These are phyloP conservation scores for Balamuthia mandrillaris DNA, from an alignment of 208 protist genomes.

Conservation along the genomic window DNA sequence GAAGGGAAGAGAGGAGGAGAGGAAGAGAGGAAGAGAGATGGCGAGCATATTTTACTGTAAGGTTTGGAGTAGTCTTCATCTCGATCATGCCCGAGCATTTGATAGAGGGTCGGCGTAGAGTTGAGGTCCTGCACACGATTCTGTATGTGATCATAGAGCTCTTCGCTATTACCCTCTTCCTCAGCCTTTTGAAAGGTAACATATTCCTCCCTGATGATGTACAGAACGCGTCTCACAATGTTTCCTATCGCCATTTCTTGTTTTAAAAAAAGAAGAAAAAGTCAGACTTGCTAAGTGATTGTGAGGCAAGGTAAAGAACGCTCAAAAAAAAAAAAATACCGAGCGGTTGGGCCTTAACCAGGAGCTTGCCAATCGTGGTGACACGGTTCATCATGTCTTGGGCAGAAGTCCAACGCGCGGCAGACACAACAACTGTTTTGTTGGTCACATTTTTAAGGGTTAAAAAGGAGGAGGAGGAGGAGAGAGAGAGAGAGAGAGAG, in stretches of 20 bases:
- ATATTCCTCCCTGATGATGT: slow-evolving; percentile 78
- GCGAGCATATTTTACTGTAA: not conserved
- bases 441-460: no score
- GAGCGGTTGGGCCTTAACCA: slow-evolving; percentile 43
- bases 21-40: not conserved
- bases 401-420: not conserved
- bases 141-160: not conserved
- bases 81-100: slow-evolving; percentile 19
- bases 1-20: not conserved
- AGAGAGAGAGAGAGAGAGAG: no score
- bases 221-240: slow-evolving; percentile 77
- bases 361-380: slow-evolving; percentile 32
- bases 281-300: no score
- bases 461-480: no score
- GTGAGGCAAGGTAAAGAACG: no score
- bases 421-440: slow-evolving; percentile 42
- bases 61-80: slow-evolving; percentile 24
- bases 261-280: not conserved
- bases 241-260: slow-evolving; percentile 76
- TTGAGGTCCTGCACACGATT: slow-evolving; percentile 16
- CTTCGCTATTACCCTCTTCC: slow-evolving; percentile 29
- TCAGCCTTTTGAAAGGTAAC: slow-evolving; percentile 33
- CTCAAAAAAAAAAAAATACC: not conserved
- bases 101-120: slow-evolving; percentile 24
- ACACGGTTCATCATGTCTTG: slow-evolving; percentile 22